Conservation (phyloP, 805 yeast genomes). For the Wickerhamiella allomyrinae region DNA sequence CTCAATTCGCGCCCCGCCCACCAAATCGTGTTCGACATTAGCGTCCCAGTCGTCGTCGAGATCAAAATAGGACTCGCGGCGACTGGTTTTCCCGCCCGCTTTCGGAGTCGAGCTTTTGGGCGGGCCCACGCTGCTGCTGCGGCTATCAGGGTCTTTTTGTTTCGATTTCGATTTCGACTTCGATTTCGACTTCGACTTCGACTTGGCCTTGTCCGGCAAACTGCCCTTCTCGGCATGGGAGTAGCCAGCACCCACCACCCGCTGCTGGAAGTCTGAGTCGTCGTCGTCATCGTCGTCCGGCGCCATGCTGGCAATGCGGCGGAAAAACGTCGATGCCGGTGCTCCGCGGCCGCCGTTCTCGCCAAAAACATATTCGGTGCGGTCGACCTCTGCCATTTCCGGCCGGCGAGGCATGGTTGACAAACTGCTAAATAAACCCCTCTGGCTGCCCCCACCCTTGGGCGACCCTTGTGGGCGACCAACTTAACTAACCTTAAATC, state of each 20-base stretch:
- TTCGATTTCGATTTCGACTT: constrained; percentile 5
- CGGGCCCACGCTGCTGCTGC: not conserved
- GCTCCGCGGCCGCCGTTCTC: constrained; percentile 59
- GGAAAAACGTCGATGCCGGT: constrained; percentile 37
- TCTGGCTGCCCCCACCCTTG: no score
- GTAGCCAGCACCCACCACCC: constrained; percentile 40
- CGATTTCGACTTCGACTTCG: not conserved
- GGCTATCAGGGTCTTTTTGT: constrained; percentile 7
- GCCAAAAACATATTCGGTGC: constrained; percentile 45
- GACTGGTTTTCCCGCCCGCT: not conserved
- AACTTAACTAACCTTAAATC: no score
- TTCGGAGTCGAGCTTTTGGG: no score
- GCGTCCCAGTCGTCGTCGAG: constrained; percentile 92
- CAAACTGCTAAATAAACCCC: no score
- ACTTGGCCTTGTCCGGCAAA: constrained; percentile 2
- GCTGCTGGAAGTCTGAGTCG: constrained; percentile 21
- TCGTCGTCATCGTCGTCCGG: constrained; percentile 9
- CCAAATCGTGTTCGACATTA: constrained; percentile 31
- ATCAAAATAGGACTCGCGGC: constrained; percentile 38
- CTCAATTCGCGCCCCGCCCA: not conserved
- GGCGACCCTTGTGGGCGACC: no score
- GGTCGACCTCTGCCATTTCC: constrained; percentile 20
- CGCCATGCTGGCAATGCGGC: constrained; percentile 22
- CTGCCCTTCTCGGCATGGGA: constrained; percentile 34
- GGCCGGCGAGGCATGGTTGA: constrained; percentile 3